Evolutionary conservation across 306 rosid genomes (phyloP).

Genomic region (Ochetophila trinervis): DNA sequence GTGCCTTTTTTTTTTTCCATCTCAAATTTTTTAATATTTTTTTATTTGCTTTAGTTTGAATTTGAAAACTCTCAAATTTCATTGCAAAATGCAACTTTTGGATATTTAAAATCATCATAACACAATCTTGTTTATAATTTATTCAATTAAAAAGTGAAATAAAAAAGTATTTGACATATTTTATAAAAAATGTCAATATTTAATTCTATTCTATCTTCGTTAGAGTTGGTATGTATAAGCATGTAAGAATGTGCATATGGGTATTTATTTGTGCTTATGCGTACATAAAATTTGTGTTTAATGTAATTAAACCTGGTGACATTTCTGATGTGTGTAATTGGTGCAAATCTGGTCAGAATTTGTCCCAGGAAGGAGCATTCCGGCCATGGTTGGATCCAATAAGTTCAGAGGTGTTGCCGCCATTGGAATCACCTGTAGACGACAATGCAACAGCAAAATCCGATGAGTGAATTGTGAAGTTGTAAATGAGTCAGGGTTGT

Average conservation of each 20-base stretch:
- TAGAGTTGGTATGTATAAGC: background rate
- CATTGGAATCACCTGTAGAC: too few species aligned
- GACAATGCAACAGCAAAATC: background rate
- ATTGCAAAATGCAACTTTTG: too few species aligned
- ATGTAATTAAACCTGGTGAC: background rate
- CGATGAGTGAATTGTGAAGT: background rate
- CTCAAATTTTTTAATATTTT: too few species aligned
- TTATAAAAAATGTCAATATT: too few species aligned
- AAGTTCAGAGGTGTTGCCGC: conserved; percentile 34
- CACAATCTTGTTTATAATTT: too few species aligned
- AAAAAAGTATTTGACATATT: too few species aligned
- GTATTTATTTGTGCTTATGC: conserved; percentile 6
- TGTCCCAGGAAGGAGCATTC: conserved; percentile 38
- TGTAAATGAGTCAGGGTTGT: background rate
- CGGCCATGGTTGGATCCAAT: conserved; percentile 60
- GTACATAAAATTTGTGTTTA: background rate
- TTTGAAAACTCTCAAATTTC: too few species aligned
- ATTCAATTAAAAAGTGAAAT: too few species aligned
- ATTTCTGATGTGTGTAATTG: conserved; percentile 22
- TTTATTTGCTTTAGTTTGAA: too few species aligned
- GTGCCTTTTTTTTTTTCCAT: too few species aligned
- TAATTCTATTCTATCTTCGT: too few species aligned
- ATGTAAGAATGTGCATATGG: background rate
- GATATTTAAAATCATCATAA: too few species aligned
- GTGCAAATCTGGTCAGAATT: conserved; percentile 36